A percentile compares a stretch with the other conserved stretches of the same genome.
Conservation (phyloP, 1,284 basidiomycete genomes). For the Trametes sp. region DNA sequence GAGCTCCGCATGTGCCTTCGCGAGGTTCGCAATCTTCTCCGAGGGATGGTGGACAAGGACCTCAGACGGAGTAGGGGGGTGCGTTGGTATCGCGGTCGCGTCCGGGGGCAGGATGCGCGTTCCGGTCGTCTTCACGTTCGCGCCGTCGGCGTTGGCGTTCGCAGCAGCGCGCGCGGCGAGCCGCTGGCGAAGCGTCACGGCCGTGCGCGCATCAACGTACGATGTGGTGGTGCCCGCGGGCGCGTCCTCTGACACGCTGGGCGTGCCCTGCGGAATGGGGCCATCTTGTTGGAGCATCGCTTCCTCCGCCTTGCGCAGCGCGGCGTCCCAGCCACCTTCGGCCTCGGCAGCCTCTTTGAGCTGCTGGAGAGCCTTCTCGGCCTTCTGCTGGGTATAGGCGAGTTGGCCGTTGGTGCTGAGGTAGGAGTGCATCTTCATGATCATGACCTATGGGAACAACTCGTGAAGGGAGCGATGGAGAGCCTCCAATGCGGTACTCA, state of each 20-base stretch:
- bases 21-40: conserved; percentile 70
- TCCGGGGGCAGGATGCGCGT: conserved; percentile 32
- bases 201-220: conserved; percentile 62
- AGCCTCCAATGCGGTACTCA: conserved; percentile 40
- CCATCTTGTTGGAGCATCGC: conserved; percentile 25
- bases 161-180: conserved; percentile 43
- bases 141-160: conserved; percentile 32
- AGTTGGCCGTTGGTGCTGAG: conserved; percentile 90
- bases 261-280: conserved; percentile 40
- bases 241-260: conserved; percentile 35
- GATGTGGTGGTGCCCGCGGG: conserved; percentile 53
- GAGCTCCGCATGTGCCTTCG: conserved; percentile 80
- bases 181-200: conserved; percentile 61
- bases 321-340: conserved; percentile 71
- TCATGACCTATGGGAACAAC: conserved; percentile 67
- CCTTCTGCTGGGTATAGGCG: conserved; percentile 59
- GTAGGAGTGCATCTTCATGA: conserved; percentile 99
- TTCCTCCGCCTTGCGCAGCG: conserved; percentile 56
- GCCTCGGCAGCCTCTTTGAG: conserved; percentile 57
- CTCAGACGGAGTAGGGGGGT: conserved; percentile 42
- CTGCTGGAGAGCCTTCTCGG: conserved; percentile 50
- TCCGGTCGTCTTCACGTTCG: conserved; percentile 38
- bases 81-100: conserved; percentile 24
- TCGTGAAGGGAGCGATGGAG: conserved; percentile 2
- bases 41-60: conserved; percentile 82